phyloP scores from a whole-genome alignment of 108 stramenopile genomes.

The Pseudonitzschia multiseries region DNA sequence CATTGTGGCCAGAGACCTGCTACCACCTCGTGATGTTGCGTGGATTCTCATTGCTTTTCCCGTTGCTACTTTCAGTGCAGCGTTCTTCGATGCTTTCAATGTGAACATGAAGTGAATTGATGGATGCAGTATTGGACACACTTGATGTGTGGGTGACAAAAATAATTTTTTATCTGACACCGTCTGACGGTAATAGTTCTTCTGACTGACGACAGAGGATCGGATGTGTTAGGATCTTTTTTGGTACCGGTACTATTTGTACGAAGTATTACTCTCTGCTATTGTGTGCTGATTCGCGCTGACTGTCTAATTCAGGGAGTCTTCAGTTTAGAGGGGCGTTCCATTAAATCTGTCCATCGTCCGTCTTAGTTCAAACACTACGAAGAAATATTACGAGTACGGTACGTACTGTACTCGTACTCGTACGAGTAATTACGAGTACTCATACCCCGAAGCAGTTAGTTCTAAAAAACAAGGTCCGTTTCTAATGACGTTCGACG shows the following conservation, averaged over 20 bases:
- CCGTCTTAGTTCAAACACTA: no score
- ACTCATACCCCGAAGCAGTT: no score
- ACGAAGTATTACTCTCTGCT: background rate
- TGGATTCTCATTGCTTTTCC: conserved; percentile 11
- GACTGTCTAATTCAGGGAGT: no score
- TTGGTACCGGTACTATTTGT: background rate
- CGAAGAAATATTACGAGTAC: no score
- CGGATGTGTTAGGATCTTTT: background rate
- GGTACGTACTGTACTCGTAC: no score
- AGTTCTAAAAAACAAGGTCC: no score
- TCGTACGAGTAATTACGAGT: no score
- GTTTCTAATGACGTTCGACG: no score
- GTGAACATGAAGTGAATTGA: background rate
- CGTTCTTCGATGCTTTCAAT: background rate
- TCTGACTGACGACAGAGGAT: no score
- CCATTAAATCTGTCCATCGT: no score
- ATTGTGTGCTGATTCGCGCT: no score
- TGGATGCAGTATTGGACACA: background rate
- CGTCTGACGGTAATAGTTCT: background rate
- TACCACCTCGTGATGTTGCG: conserved; percentile 7
- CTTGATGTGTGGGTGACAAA: background rate
- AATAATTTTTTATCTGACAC: background rate
- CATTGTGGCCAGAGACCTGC: conserved; percentile 11
- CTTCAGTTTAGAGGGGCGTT: no score
- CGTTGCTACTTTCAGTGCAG: background rate